Conservation (phyloP, 129 eudicot genomes). For the Tagetes erecta region DNA sequence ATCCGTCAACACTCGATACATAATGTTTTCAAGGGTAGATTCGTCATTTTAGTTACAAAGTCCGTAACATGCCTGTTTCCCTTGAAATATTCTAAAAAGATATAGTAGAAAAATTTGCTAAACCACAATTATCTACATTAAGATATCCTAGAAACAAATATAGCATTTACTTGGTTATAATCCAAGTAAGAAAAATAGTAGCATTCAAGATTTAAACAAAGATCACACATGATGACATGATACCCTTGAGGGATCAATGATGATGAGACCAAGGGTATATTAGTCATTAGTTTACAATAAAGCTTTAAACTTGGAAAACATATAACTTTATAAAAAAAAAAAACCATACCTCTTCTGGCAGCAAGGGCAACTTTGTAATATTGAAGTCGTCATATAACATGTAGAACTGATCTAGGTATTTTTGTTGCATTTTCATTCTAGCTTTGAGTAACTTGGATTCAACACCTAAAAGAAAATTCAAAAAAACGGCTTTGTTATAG, state of each 20-base stretch:
- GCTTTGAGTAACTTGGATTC: constrained; percentile 93
- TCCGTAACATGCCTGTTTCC: background rate
- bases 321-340: background rate
- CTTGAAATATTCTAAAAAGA: background rate
- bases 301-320: background rate
- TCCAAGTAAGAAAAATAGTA: background rate
- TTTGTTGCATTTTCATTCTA: constrained; percentile 97
- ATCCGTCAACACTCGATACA: background rate
- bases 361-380: constrained; percentile 83
- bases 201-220: background rate
- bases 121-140: too few species aligned
- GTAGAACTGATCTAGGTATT: constrained; percentile 90
- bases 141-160: background rate
- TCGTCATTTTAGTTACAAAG: constrained; percentile 4
- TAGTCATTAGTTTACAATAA: constrained; percentile 10
- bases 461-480: constrained; percentile 42
- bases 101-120: too few species aligned
- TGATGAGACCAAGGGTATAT: constrained; percentile 10
- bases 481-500: background rate
- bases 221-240: background rate
- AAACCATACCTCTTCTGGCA: constrained; percentile 77
- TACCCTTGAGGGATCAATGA: background rate
- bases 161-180: background rate
- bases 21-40: constrained; percentile 9
- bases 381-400: constrained; percentile 88